Base-by-base conservation (phyloP, 768 basidiomycete genomes). In the Xerocomus brunneocitrinus region DNA sequence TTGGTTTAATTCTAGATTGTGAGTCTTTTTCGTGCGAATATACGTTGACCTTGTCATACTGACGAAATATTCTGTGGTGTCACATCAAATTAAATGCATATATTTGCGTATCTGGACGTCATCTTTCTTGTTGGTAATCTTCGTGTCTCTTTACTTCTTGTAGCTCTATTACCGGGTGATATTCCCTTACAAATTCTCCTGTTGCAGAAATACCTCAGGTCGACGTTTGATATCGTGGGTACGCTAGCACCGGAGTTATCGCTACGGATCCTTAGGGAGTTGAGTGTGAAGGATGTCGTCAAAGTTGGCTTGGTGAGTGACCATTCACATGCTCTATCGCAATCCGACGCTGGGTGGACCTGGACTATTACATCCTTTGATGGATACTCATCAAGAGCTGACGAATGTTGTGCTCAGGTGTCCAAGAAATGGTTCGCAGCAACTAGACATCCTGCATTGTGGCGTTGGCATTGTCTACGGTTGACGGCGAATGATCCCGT, bases 81-180 rank as follows among this genome's bases (percentile, higher is more conserved):
- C 28, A 6, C 39, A 12, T 28, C 45, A 44, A 6, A n/a, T 19
- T 19, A 19, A 19, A 19, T 19, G 19, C 19, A 9, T 28, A 28
- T 34, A 49, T 16, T 10, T 28, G 8, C 12, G 6, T 52, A 40
- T 42, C 32, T 46, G 54, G 27, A 39, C n/a, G 2, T 44, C 36
- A 12, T 49, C 19, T 41, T 46, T 19, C 40, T 55, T 24, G 19
- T 47, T 28, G 35, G 39, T 50, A 28, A 45, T 57, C 30, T 49
- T 58, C 43, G 38, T 48, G 44, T 54, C 53, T 27, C 46, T 50
- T 47, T 52, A 5, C 44, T 39, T 31, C 19, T 31, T 52, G 27
- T 56, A 88, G 88, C 87, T 10, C 83, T 86, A 68, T 75, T 90
- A 57, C 91, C 92, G 0, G 89, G 90, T 31, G 92, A 94, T 60